These are phyloP conservation scores for Jatropha podagrica DNA, from an alignment of 441 rosid genomes.

Conservation along the genomic window DNA sequence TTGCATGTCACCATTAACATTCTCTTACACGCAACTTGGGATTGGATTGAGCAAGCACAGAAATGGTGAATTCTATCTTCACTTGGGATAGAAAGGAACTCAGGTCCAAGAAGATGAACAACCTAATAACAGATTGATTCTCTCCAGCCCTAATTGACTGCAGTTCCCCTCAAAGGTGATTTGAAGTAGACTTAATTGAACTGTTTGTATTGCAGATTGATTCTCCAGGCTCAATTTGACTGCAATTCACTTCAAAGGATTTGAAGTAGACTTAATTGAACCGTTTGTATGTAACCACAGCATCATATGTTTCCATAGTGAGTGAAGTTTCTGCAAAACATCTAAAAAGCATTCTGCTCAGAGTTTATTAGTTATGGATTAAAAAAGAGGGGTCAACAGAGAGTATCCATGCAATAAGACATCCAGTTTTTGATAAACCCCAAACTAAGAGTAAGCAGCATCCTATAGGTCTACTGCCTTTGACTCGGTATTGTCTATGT, in stretches of 20 bases:
- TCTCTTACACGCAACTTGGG: neutral
- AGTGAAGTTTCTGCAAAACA: constrained; percentile 63
- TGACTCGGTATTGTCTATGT: neutral
- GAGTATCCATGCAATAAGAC: neutral
- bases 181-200: neutral
- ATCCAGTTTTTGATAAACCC: neutral
- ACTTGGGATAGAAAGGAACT: neutral
- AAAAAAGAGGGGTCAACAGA: neutral
- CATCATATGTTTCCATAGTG: constrained; percentile 63
- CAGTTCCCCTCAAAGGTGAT: too few relatives aligned
- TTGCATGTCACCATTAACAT: neutral
- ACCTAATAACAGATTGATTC: neutral
- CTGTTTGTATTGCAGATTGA: neutral
- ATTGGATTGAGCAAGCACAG: neutral
- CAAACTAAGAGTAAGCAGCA: neutral
- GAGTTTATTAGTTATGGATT: neutral
- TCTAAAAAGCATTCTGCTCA: constrained; percentile 29
- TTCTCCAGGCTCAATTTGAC: neutral
- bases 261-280: constrained; percentile 22
- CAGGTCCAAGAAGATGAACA: neutral
- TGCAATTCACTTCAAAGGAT: neutral
- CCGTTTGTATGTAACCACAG: constrained; percentile 46
- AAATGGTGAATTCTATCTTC: neutral
- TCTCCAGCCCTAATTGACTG: too few relatives aligned
- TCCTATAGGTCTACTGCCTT: neutral